These are phyloP conservation scores for Yarrowia osloensis DNA, from an alignment of 805 yeast genomes.

Conservation along the genomic window DNA sequence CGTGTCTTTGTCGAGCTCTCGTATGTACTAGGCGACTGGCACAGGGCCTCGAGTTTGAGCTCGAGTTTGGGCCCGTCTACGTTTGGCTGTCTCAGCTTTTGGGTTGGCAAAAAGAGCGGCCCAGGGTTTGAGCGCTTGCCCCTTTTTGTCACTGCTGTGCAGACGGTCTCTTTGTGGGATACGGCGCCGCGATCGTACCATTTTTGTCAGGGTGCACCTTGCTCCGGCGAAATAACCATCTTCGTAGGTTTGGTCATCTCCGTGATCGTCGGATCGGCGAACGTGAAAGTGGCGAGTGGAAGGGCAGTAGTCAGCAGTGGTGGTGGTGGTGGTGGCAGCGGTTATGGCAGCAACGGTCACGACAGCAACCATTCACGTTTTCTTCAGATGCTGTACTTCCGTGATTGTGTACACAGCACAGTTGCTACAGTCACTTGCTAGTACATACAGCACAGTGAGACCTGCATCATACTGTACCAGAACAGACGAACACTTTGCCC, in stretches of 20 bases:
- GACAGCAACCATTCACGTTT: too few relatives aligned
- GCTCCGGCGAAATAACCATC: background rate
- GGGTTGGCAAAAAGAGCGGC: background rate
- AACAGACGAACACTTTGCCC: too few relatives aligned
- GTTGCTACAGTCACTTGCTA: too few relatives aligned
- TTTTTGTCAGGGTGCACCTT: background rate
- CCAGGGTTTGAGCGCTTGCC: too few relatives aligned
- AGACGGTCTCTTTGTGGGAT: background rate
- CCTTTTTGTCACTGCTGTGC: slow-evolving; percentile 6
- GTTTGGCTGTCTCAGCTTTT: background rate
- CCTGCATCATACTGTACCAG: too few relatives aligned
- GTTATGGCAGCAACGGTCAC: too few relatives aligned
- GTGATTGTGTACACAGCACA: too few relatives aligned
- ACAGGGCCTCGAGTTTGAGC: background rate
- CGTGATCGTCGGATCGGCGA: slow-evolving; percentile 12
- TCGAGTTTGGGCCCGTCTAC: background rate
- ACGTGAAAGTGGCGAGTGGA: slow-evolving; percentile 4
- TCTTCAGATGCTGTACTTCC: too few relatives aligned
- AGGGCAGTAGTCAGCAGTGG: too few relatives aligned
- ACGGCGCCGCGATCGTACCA: slow-evolving; percentile 17
- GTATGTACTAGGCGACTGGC: background rate
- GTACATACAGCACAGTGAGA: too few relatives aligned
- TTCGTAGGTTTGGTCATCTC: slow-evolving; percentile 9
- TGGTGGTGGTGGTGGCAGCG: too few relatives aligned
- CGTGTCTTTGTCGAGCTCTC: background rate